Evolutionary conservation across 768 basidiomycete species (phyloP).

Genomic region (Suillus alpinus): DNA sequence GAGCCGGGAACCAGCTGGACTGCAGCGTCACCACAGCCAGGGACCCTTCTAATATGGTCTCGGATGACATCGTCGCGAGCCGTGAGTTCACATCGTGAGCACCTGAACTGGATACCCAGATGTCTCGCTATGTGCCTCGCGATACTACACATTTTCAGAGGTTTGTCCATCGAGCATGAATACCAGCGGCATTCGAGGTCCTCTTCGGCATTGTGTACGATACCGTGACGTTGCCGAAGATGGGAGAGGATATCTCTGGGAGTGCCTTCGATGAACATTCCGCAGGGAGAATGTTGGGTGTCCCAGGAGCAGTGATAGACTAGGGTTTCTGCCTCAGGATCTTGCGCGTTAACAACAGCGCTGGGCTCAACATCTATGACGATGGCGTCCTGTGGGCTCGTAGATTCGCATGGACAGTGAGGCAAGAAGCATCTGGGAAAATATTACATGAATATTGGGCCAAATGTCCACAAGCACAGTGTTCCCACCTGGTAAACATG

Average conservation of each 20-base stretch:
- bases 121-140: not conserved
- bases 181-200: not conserved
- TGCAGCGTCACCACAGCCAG: not conserved
- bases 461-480: not conserved
- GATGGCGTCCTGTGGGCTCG: not conserved
- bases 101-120: not conserved
- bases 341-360: not conserved
- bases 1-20: not conserved
- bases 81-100: not conserved
- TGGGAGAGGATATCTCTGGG: not conserved
- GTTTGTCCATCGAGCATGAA: not conserved
- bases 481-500: not conserved
- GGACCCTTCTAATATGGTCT: not conserved
- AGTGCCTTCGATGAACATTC: not conserved
- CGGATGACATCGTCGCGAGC: not conserved
- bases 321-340: not conserved
- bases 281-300: not conserved
- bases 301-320: not conserved
- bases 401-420: not conserved
- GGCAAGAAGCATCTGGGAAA: not conserved
- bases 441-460: not conserved
- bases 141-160: not conserved
- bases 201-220: not conserved
- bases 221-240: not conserved
- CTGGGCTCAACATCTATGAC: not conserved